Evolutionary conservation across 495 filamentous ascomycete genomes (phyloP), one percentile per base, ranked within the genome.

Genomic region (Filosporella fistucella): DNA sequence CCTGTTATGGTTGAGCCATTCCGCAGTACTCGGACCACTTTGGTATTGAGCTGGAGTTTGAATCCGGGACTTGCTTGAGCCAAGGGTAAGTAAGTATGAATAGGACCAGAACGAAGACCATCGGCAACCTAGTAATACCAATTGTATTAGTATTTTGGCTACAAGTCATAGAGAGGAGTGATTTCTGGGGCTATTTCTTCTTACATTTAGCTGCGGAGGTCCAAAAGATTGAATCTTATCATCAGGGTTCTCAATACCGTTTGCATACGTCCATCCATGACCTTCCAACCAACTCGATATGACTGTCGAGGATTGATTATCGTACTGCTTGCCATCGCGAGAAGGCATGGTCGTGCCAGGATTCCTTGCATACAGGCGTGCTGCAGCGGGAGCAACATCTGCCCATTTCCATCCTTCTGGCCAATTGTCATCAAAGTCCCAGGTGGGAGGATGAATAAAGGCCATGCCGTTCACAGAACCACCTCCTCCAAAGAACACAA

Each of bases 61-160:
- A 35, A 35, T 6, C 18, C 18, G 33, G 33, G 18, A 14, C 18
- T n/a, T 17, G 6, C 33, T 17, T 35, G 33, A 35, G 33, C 33
- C 33, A 35, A 16, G n/a, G 33, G 33, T 17, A 35, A 17, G n/a
- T 35, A 35, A 5, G 33, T 35, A 17, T 35, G 33, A 35, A 35
- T 35, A 35, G 33, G 33, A 16, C 33, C 33, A 35, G 33, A 35
- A 8, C 33, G 33, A 35, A 35, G 33, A n/a, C 33, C 33, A 35
- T 16, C 13, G 4, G 4, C 33, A n/a, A 35, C 18, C 33, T 35
- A 16, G 6, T 6, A n/a, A n/a, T n/a, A n/a, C n/a, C n/a, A n/a
- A n/a, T n/a, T n/a, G n/a, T n/a, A n/a, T n/a, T n/a, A n/a, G n/a
- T n/a, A n/a, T n/a, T n/a, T n/a, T n/a, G n/a, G n/a, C n/a, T n/a